Evolutionary conservation across 257 asterid species (phyloP), one percentile per base, ranked within the genome.

Genomic region (Fraxinus quadrangulata): DNA sequence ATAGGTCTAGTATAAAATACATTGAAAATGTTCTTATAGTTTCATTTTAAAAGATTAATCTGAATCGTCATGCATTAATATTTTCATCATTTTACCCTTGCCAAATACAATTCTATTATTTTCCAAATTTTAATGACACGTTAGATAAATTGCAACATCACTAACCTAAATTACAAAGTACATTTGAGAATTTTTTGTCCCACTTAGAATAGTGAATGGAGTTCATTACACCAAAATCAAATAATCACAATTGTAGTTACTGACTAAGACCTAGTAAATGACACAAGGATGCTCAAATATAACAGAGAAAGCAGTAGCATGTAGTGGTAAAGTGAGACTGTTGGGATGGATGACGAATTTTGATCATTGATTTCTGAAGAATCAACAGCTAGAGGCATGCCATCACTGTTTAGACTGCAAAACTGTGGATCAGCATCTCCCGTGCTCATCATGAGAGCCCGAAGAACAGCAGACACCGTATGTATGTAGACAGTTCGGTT

Each of bases 321-420:
- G 75, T 67, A 81, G 16, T 77, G 86, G 33, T 75, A 75, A 75
- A 84, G 76, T 30, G 81, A 67, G 74, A 71, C 59, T 3, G 71
- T 82, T 66, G 78, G 42, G 40, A 56, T 13, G 1, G 75, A 63
- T 0, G 97, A 89, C 0, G 94, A 84, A 72, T 97, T 88, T 69
- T 88, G 92, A 76, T 81, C 81, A 47, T 87, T 59, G 83, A 92
- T 88, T 76, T 92, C 95, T 0, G 97, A 85, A 47, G 97, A 94
- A 86, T 92, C 97, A 2, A 94, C 98, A 0, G 98, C 98, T 12
- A 91, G 92, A 2, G 98, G 98, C 96, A 92, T 88, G 19, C 94
- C 97, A 9, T 94, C 97, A 11, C 92, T 89, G 84, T 85, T 86
- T 77, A 91, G 92, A 2, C 91, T 86, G 89, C 98, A 94, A 1